Percentiles rank a stretch among this genome's conserved stretches.
These are phyloP conservation scores for Podospora comata DNA, from an alignment of 495 filamentous ascomycete genomes.

Conservation along the genomic window DNA sequence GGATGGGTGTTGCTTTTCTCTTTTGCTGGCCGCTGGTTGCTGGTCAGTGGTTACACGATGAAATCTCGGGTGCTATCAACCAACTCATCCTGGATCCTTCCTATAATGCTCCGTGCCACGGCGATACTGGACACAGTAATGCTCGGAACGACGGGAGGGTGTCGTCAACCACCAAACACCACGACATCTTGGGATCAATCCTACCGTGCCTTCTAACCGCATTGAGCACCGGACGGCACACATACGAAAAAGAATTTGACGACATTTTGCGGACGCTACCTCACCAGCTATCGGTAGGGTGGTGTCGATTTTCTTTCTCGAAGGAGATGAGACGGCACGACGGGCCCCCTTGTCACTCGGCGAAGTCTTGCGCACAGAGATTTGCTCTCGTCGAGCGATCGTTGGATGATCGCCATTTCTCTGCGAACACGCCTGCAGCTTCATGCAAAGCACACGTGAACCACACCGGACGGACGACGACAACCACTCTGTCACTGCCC, in stretches of 20 bases:
- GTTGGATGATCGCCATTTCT: slow-evolving; percentile 12
- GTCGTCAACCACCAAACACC: neutral
- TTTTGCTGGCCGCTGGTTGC: neutral
- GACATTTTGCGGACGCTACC: slow-evolving; percentile 2
- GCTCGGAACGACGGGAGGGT: slow-evolving; percentile 8
- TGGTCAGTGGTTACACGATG: slow-evolving; percentile 6
- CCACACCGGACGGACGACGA: neutral
- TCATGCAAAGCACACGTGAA: slow-evolving; percentile 12
- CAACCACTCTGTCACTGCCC: neutral
- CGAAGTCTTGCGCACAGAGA: neutral
- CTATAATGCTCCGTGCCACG: neutral
- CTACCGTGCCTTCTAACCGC: slow-evolving; percentile 14
- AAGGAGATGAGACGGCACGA: slow-evolving; percentile 4
- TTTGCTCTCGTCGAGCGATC: slow-evolving; percentile 3
- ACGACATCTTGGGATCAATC: slow-evolving; percentile 15
- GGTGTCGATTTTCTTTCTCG: slow-evolving; percentile 5
- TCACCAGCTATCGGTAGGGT: neutral
- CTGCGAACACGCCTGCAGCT: neutral
- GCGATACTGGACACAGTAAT: neutral
- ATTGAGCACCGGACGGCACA: slow-evolving; percentile 10
- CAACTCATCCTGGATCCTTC: neutral
- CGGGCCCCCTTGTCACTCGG: neutral
- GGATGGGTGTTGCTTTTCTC: slow-evolving; percentile 8
- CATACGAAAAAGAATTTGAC: slow-evolving; percentile 17
- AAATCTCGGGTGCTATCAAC: slow-evolving; percentile 19